Evolutionary conservation across 257 asterid species (phyloP).

Genomic region (Pogostemon cablin): DNA sequence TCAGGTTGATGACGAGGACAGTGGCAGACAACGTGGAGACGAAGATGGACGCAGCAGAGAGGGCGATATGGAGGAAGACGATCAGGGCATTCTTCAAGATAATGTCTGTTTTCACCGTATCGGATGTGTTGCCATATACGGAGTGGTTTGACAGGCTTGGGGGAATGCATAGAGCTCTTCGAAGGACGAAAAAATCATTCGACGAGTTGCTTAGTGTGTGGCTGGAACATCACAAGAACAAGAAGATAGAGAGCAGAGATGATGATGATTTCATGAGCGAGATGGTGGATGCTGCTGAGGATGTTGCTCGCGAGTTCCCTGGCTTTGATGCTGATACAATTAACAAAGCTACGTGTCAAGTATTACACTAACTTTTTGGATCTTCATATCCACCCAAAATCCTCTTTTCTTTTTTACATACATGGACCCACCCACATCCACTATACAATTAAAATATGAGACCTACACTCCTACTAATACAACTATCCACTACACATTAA

Average conservation of each 20-base stretch:
- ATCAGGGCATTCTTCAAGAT: conserved; percentile 31
- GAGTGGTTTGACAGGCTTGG: conserved; percentile 33
- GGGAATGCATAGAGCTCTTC: conserved; percentile 17
- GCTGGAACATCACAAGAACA: conserved; percentile 30
- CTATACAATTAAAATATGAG: too few species aligned
- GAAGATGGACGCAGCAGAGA: conserved; percentile 4
- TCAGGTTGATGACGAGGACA: conserved; percentile 30
- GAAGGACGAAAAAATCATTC: conserved; percentile 25
- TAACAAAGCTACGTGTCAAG: conserved; percentile 40
- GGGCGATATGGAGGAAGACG: conserved; percentile 13
- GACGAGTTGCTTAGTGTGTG: conserved; percentile 28
- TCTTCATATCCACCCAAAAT: too few species aligned
- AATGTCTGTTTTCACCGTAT: conserved; percentile 29
- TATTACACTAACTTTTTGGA: background rate
- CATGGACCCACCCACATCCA: too few species aligned
- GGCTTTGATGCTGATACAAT: conserved; percentile 40
- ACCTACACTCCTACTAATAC: too few species aligned
- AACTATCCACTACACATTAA: too few species aligned
- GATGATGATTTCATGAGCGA: conserved; percentile 35
- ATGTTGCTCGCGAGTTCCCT: conserved; percentile 31
- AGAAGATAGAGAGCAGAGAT: background rate
- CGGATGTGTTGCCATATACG: conserved; percentile 34
- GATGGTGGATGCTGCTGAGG: conserved; percentile 29
- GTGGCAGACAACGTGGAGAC: conserved; percentile 35
- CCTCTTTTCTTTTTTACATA: too few species aligned